Conservation (phyloP, 2,329 filamentous ascomycete species). For the Beauveria pseudobassiana region DNA sequence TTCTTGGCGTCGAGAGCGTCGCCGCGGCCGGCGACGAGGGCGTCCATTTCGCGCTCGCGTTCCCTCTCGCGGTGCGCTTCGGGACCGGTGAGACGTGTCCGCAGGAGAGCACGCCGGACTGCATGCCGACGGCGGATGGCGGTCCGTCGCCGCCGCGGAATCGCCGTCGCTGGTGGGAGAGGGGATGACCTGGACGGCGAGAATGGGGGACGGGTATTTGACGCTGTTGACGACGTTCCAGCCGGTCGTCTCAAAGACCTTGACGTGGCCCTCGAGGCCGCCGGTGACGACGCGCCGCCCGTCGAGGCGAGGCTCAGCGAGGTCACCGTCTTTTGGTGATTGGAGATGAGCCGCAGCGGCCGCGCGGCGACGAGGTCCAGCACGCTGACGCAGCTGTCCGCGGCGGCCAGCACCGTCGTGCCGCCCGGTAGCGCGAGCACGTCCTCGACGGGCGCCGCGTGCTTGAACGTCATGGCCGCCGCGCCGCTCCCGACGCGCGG, state of each 20-base stretch:
- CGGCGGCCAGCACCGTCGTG: slow-evolving; percentile 76
- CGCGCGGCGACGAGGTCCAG: slow-evolving; percentile 88
- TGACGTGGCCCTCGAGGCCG: slow-evolving; percentile 90
- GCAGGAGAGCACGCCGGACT: slow-evolving; percentile 87
- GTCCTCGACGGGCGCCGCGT: slow-evolving; percentile 78
- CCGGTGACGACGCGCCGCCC: slow-evolving; percentile 78
- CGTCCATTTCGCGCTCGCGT: slow-evolving; percentile 77
- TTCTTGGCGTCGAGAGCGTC: slow-evolving; percentile 68
- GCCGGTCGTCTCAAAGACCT: slow-evolving; percentile 85
- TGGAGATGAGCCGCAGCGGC: slow-evolving; percentile 77
- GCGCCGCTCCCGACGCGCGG: slow-evolving; percentile 57
- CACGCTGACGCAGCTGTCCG: slow-evolving; percentile 81
- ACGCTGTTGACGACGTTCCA: slow-evolving; percentile 96
- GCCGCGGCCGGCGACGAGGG: slow-evolving; percentile 68
- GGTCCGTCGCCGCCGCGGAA: slow-evolving; percentile 48
- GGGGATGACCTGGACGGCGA: slow-evolving; percentile 69
- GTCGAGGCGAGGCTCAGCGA: slow-evolving; percentile 72
- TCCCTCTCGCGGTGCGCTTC: slow-evolving; percentile 71
- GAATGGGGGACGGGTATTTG: slow-evolving; percentile 88
- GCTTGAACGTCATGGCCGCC: slow-evolving; percentile 88
- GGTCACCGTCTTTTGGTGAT: slow-evolving; percentile 97
- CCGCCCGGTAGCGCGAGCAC: slow-evolving; percentile 83
- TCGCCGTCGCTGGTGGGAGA: neutral
- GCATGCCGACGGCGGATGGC: slow-evolving; percentile 89
- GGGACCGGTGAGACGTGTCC: slow-evolving; percentile 77